phyloP scores from a whole-genome alignment of 2,329 filamentous ascomycete genomes.

The Capronia americana region DNA sequence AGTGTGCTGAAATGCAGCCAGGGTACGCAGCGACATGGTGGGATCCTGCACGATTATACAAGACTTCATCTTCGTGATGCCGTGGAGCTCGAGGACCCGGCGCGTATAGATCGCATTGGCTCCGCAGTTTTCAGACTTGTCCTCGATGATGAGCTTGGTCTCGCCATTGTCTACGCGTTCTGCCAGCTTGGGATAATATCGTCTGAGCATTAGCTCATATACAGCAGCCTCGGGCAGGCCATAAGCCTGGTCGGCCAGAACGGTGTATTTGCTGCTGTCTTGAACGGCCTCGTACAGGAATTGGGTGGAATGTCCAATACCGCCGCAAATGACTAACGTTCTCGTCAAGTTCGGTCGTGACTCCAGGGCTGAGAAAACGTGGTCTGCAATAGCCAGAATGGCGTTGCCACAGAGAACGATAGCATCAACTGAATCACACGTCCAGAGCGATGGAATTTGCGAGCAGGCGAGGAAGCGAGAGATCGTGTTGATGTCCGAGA shows the following conservation, averaged over 20 bases:
- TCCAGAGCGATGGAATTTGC: slow-evolving; percentile 37
- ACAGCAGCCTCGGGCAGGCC: slow-evolving; percentile 51
- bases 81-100: slow-evolving; percentile 45
- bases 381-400: slow-evolving; percentile 47
- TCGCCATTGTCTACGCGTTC: slow-evolving; percentile 38
- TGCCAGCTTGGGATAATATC: slow-evolving; percentile 35
- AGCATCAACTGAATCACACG: slow-evolving; percentile 43
- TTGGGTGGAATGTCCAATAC: slow-evolving; percentile 55
- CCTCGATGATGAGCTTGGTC: slow-evolving; percentile 50
- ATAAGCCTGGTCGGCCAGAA: slow-evolving; percentile 41
- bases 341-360: slow-evolving; percentile 43
- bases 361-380: slow-evolving; percentile 46
- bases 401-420: slow-evolving; percentile 52
- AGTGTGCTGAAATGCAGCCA: slow-evolving; percentile 50
- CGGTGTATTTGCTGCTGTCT: slow-evolving; percentile 42
- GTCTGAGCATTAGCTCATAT: slow-evolving; percentile 46
- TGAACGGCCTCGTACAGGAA: slow-evolving; percentile 52
- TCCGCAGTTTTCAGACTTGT: slow-evolving; percentile 56
- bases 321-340: slow-evolving; percentile 52
- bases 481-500: slow-evolving; percentile 44
- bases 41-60: slow-evolving; percentile 54
- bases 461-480: slow-evolving; percentile 43
- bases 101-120: slow-evolving; percentile 51
- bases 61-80: slow-evolving; percentile 38
- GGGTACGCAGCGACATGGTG: slow-evolving; percentile 54